Evolutionary conservation across 2,329 filamentous ascomycete genomes (phyloP).

Genomic region (Colletotrichum horii): DNA sequence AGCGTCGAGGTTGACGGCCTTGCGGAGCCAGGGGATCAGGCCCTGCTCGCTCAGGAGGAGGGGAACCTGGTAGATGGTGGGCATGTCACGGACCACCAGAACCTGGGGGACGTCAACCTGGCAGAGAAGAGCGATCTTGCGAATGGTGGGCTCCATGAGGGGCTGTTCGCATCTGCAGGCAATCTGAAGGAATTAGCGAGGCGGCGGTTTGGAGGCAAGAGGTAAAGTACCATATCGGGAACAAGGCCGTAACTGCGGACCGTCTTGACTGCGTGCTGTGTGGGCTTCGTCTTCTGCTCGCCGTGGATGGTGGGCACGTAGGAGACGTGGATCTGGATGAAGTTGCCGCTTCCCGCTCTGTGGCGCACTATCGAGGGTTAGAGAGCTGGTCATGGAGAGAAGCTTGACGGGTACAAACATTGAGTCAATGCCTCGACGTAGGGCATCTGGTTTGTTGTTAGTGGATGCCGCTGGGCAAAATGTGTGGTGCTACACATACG

Average conservation of each 20-base stretch:
- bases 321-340: conserved; percentile 87
- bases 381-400: background rate
- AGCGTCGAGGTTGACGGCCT: conserved; percentile 68
- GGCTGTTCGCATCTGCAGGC: conserved; percentile 87
- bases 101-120: conserved; percentile 87
- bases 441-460: conserved; percentile 54
- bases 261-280: conserved; percentile 86
- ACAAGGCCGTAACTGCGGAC: conserved; percentile 80
- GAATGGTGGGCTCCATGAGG: conserved; percentile 74
- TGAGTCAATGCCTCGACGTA: conserved; percentile 89
- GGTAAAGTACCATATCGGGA: conserved; percentile 67
- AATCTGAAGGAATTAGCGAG: conserved; percentile 59
- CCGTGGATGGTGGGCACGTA: conserved; percentile 75
- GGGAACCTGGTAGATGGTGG: conserved; percentile 92
- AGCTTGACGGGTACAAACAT: conserved; percentile 26
- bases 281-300: conserved; percentile 96
- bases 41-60: conserved; percentile 87
- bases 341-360: conserved; percentile 77
- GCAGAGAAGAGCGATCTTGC: conserved; percentile 90
- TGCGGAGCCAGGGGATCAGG: conserved; percentile 70
- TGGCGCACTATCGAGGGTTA: conserved; percentile 54
- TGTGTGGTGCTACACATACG: conserved; percentile 3
- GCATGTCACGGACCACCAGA: conserved; percentile 86
- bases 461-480: background rate
- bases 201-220: background rate